These are phyloP conservation scores for Yamadazyma olivae DNA, from an alignment of 805 yeast genomes.

Conservation along the genomic window DNA sequence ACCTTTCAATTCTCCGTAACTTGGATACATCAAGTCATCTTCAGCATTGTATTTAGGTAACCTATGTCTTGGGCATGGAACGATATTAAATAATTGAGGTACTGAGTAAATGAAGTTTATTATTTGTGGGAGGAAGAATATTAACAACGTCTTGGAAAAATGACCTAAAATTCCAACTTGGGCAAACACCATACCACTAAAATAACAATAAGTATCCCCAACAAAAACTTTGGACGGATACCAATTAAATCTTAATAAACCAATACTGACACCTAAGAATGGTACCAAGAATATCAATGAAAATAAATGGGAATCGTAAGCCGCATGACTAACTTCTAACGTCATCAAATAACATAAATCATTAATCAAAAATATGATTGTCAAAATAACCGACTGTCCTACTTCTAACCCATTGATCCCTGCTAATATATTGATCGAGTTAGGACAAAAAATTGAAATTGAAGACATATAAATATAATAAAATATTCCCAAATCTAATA, in stretches of 20 bases:
- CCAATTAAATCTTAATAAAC: constrained; percentile 76
- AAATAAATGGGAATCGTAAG: constrained; percentile 78
- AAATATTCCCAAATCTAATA: constrained; percentile 71
- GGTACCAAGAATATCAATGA: constrained; percentile 81
- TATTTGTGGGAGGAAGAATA: constrained; percentile 88
- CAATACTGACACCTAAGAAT: constrained; percentile 79
- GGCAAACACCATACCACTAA: constrained; percentile 98
- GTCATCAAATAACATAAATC: constrained; percentile 66
- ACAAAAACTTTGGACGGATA: constrained; percentile 93
- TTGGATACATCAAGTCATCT: constrained; percentile 73
- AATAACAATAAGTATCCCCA: constrained; percentile 97
- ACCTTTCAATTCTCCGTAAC: constrained; percentile 32
- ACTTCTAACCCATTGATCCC: constrained; percentile 97
- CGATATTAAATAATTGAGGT: constrained; percentile 85
- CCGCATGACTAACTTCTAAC: constrained; percentile 40
- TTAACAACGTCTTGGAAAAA: constrained; percentile 85
- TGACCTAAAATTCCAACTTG: constrained; percentile 96
- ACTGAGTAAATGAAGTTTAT: constrained; percentile 83
- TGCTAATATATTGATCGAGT: constrained; percentile 92
- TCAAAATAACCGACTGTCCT: constrained; percentile 85
- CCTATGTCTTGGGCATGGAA: constrained; percentile 96
- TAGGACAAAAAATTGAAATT: constrained; percentile 90
- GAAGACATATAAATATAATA: constrained; percentile 91
- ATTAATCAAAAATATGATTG: constrained; percentile 66
- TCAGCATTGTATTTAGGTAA: constrained; percentile 70